Evolutionary conservation across 306 rosid genomes (phyloP).

Genomic region (Trichosanthes truncata): DNA sequence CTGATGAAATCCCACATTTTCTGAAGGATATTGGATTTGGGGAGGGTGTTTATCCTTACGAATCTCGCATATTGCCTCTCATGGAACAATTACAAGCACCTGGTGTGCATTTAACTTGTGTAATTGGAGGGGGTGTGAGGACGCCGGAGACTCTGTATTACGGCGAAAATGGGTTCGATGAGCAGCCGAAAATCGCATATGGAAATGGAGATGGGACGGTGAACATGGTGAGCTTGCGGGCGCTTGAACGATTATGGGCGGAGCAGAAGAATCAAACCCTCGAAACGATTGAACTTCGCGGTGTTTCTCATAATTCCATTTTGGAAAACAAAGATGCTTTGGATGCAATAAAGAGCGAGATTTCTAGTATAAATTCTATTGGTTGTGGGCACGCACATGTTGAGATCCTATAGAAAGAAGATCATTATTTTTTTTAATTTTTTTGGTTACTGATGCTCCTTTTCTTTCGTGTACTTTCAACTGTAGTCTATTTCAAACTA

Average conservation of each 20-base stretch:
- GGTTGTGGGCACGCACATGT: background rate
- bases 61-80: conserved; percentile 43
- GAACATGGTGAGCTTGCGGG: conserved; percentile 66
- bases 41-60: conserved; percentile 52
- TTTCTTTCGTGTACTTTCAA: no score
- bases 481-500: no score
- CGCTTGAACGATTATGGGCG: conserved; percentile 46
- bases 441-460: no score
- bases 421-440: no score
- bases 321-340: conserved; percentile 51
- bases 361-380: conserved; percentile 35
- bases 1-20: conserved; percentile 41
- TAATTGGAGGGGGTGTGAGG: conserved; percentile 49
- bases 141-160: conserved; percentile 58
- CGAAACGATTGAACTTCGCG: conserved; percentile 32
- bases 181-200: conserved; percentile 39
- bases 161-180: conserved; percentile 43
- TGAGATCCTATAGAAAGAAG: background rate
- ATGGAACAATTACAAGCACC: conserved; percentile 40
- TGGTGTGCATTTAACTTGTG: conserved; percentile 55
- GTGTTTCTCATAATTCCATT: conserved; percentile 48
- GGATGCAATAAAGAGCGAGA: conserved; percentile 26
- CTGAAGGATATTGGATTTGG: conserved; percentile 56
- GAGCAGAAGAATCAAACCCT: conserved; percentile 38
- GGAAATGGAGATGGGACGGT: conserved; percentile 95